A percentile compares a stretch with the other conserved stretches of the same genome.
phyloP scores from a whole-genome alignment of 331 rosid species.

The Quercus lobata region DNA sequence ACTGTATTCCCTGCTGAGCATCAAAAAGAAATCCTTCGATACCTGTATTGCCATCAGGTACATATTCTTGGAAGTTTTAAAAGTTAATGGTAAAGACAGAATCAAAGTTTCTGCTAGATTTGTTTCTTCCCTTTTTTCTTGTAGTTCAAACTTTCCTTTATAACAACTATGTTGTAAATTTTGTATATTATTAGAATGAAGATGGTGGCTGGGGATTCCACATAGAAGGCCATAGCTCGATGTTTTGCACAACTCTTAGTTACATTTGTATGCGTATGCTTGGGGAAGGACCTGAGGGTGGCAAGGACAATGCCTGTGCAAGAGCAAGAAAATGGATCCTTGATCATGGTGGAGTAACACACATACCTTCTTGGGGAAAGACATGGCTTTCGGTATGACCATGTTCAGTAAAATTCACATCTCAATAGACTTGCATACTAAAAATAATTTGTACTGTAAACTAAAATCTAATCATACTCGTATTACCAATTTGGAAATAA shows the following conservation, averaged over 20 bases:
- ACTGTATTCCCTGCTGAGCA: too few species aligned
- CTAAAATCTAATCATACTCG: too few species aligned
- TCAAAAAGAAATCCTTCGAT: too few species aligned
- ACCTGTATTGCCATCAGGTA: background rate
- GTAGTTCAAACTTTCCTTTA: background rate
- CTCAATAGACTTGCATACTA: too few species aligned
- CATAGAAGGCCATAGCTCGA: slow-evolving; percentile 54
- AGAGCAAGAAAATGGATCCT: slow-evolving; percentile 75
- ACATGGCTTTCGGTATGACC: slow-evolving; percentile 68
- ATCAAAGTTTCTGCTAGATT: background rate
- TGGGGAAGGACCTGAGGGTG: slow-evolving; percentile 56
- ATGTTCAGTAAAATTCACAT: background rate
- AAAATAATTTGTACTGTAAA: too few species aligned
- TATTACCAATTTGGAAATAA: too few species aligned
- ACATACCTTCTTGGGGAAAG: slow-evolving; percentile 77
- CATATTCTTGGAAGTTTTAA: background rate
- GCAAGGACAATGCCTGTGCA: slow-evolving; percentile 42
- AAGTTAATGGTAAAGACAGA: background rate
- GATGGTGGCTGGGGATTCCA: slow-evolving; percentile 80
- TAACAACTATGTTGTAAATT: background rate
- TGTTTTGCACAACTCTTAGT: slow-evolving; percentile 58
- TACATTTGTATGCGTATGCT: slow-evolving; percentile 58
- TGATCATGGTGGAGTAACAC: slow-evolving; percentile 63
- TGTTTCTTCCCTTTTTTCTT: background rate
- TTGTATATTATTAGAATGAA: slow-evolving; percentile 35